Base-by-base conservation (phyloP, 768 basidiomycete genomes). In the Lactarius sp. region DNA sequence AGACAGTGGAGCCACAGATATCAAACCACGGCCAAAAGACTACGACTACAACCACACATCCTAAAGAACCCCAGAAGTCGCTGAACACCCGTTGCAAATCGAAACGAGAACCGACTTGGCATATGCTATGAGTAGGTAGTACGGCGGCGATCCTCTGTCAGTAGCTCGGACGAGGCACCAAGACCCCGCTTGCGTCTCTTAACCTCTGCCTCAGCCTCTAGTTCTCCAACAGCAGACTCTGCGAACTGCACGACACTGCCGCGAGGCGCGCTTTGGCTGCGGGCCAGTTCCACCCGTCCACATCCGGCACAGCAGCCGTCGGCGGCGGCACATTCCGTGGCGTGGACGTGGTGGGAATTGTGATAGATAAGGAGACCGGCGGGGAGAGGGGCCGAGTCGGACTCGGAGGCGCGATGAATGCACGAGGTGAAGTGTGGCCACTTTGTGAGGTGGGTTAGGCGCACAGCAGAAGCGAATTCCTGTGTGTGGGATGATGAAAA, bases 381-480 rank as follows among this genome's bases (percentile, higher is more conserved):
- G 65, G 59, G 13, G 59, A 49, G 56, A 31, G 73, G 71, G 14
- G 72, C 61, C 22, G 73, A 10, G 51, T 71, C 64, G 8, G 78
- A 77, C 6, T 27, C 27, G 27, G 78, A 77, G 5, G 76, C 72
- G 4, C 83, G 77, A 59, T 85, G 79, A 64, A 88, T 85, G 36
- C 80, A 78, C 0, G 79, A 72, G 0, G 80, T 77, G 14, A 88
- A 73, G 20, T 73, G 70, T 0, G 85, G 84, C 69, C 85, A 76
- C n/a, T 75, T 70, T 0, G 73, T 70, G 49, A 78, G 76, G 7
- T 88, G 71, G 2, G 78, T 70, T 4, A 68, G 61, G 10, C 85
- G 84, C 83, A 86, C 85, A 52, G 77, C 74, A 9, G 77, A 72
- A 1, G 83, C 83, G 66, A 89, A 88, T 59, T 88, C 83, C 50